These are phyloP conservation scores for Lactuca saligna DNA, from an alignment of 129 eudicot genomes.

Conservation along the genomic window DNA sequence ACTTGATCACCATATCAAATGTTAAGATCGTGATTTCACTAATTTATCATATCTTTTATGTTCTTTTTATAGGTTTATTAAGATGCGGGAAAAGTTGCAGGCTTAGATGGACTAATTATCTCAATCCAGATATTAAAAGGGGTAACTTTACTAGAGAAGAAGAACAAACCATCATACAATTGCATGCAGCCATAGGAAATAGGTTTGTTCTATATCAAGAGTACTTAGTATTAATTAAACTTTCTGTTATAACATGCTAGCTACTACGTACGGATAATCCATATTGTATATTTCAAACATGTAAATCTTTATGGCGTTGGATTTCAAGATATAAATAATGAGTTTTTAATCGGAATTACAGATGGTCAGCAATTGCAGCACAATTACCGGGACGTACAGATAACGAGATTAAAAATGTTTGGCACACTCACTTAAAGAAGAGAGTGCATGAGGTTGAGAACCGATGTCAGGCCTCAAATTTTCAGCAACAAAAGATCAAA, in stretches of 20 bases:
- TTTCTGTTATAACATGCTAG: background rate
- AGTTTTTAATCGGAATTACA: slow-evolving; percentile 11
- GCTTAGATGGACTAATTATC: slow-evolving; percentile 76
- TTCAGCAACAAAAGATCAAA: background rate
- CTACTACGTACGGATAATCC: no score
- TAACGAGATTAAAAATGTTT: slow-evolving; percentile 82
- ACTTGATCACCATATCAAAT: background rate
- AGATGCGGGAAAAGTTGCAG: slow-evolving; percentile 84
- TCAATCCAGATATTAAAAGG: slow-evolving; percentile 62
- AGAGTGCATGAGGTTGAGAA: slow-evolving; percentile 27
- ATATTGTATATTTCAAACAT: background rate
- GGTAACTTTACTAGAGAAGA: slow-evolving; percentile 69
- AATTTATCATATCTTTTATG: background rate
- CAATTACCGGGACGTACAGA: slow-evolving; percentile 83
- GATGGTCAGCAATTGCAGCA: slow-evolving; percentile 91
- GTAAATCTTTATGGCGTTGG: background rate
- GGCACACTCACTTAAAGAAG: slow-evolving; percentile 87
- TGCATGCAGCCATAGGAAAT: slow-evolving; percentile 63
- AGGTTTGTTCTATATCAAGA: slow-evolving; percentile 34
- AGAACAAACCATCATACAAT: slow-evolving; percentile 57
- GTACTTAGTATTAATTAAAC: no score
- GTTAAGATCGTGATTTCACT: background rate
- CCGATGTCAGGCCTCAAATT: background rate
- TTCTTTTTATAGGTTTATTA: slow-evolving; percentile 40
- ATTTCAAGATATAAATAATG: background rate